Conservation (phyloP, 768 basidiomycete species). For the Clitopilus hobsonii region DNA sequence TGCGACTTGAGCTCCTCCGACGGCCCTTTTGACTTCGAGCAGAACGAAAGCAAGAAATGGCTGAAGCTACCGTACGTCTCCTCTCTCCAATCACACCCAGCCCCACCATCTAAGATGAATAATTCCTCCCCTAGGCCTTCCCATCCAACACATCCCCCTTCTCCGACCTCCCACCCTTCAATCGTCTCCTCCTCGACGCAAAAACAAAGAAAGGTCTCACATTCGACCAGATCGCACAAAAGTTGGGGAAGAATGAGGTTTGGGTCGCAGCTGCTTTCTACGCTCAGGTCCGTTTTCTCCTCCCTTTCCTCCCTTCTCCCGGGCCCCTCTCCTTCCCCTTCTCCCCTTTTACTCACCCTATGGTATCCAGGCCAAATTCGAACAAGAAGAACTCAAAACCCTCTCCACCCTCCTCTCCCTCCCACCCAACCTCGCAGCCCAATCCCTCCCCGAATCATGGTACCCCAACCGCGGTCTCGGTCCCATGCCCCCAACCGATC, state of each 20-base stretch:
- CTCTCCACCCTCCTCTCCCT: slow-evolving; percentile 50
- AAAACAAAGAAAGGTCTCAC: slow-evolving; percentile 66
- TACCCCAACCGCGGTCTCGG: slow-evolving; percentile 72
- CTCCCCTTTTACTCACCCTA: background rate
- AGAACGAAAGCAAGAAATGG: slow-evolving; percentile 20
- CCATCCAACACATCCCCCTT: slow-evolving; percentile 39
- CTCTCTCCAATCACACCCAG: background rate
- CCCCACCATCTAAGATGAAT: background rate
- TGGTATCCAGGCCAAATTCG: slow-evolving; percentile 73
- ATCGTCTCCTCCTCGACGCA: slow-evolving; percentile 50
- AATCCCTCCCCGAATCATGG: slow-evolving; percentile 63
- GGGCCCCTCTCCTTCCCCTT: no score
- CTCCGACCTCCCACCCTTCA: slow-evolving; percentile 48
- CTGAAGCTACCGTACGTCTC: slow-evolving; percentile 16
- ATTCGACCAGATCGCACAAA: slow-evolving; percentile 64
- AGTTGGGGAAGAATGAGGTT: slow-evolving; percentile 68
- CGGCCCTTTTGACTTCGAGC: no score
- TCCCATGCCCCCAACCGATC: slow-evolving; percentile 70
- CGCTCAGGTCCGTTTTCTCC: slow-evolving; percentile 62
- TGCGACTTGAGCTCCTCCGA: no score
- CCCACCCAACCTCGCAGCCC: slow-evolving; percentile 29
- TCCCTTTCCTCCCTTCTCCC: no score
- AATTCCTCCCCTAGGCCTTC: slow-evolving; percentile 25
- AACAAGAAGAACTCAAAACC: slow-evolving; percentile 49
- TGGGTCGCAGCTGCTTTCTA: slow-evolving; percentile 84